Conservation (phyloP, 2,329 filamentous ascomycete genomes). For the Seiridium cupressi region DNA sequence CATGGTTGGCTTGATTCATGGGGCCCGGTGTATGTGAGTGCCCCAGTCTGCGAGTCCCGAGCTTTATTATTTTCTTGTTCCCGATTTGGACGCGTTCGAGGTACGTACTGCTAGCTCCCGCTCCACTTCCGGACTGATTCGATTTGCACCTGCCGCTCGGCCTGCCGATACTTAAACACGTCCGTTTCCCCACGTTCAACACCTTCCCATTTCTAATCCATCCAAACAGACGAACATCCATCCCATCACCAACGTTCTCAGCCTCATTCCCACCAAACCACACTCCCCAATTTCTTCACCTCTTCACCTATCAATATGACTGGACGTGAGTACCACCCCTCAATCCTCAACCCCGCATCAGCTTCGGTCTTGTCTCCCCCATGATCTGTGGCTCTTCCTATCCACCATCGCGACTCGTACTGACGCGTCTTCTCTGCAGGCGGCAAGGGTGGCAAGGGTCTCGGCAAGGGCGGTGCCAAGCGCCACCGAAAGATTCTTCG, state of each 20-base stretch:
- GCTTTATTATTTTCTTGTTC: neutral
- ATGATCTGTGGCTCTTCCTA: neutral
- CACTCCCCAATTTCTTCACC: neutral
- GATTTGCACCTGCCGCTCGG: slow-evolving; percentile 23
- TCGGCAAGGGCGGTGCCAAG: slow-evolving; percentile 98
- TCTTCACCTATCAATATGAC: slow-evolving; percentile 24
- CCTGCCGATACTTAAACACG: slow-evolving; percentile 15
- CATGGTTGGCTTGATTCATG: neutral
- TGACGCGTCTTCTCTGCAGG: slow-evolving; percentile 18
- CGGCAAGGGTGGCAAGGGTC: slow-evolving; percentile 88
- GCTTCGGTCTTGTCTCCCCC: neutral
- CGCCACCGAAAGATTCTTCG: slow-evolving; percentile 98
- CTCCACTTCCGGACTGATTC: slow-evolving; percentile 26
- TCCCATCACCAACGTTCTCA: slow-evolving; percentile 20
- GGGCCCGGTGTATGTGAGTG: neutral
- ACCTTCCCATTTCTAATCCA: slow-evolving; percentile 8
- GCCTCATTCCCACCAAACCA: slow-evolving; percentile 11
- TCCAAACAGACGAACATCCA: slow-evolving; percentile 12
- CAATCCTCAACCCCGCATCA: neutral
- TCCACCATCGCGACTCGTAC: neutral
- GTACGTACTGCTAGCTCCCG: neutral
- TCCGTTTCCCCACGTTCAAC: slow-evolving; percentile 15
- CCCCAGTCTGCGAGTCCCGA: neutral
- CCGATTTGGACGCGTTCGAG: neutral
- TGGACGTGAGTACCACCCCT: slow-evolving; percentile 27